Evolutionary conservation across 345 rosid genomes (phyloP).

Genomic region (Reutealis trisperma): DNA sequence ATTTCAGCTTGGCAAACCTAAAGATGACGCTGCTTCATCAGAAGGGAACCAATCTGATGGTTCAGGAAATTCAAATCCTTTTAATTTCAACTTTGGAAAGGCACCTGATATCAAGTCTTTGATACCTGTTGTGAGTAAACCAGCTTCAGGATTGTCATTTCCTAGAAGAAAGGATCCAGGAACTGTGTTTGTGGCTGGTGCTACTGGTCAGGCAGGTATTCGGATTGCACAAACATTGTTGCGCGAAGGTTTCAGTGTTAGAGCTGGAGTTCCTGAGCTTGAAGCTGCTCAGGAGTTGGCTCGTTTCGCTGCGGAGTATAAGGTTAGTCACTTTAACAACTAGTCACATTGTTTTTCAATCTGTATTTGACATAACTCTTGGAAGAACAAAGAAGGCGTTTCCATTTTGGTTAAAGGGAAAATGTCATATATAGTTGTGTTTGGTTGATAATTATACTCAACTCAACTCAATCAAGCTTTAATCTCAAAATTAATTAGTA

Average conservation of each 20-base stretch:
- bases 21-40: constrained; percentile 28
- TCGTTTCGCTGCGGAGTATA: constrained; percentile 74
- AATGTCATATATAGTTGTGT: too few species aligned
- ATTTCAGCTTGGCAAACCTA: constrained; percentile 51
- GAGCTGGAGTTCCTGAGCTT: constrained; percentile 91
- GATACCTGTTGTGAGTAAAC: constrained; percentile 52
- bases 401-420: too few species aligned
- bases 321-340: constrained; percentile 66
- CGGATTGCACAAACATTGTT: constrained; percentile 73
- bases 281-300: constrained; percentile 86
- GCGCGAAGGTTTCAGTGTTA: constrained; percentile 77
- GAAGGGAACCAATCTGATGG: constrained; percentile 35
- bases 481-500: too few species aligned
- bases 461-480: too few species aligned
- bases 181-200: constrained; percentile 91
- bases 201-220: constrained; percentile 87
- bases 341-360: not conserved
- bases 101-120: constrained; percentile 59
- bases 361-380: not conserved
- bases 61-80: constrained; percentile 48
- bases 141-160: constrained; percentile 58
- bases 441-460: too few species aligned
- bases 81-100: constrained; percentile 62
- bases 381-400: too few species aligned
- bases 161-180: constrained; percentile 67